Evolutionary conservation across 2,329 filamentous ascomycete species (phyloP), one percentile per base, ranked within the genome.

Genomic region (Stemphylium lycopersici): DNA sequence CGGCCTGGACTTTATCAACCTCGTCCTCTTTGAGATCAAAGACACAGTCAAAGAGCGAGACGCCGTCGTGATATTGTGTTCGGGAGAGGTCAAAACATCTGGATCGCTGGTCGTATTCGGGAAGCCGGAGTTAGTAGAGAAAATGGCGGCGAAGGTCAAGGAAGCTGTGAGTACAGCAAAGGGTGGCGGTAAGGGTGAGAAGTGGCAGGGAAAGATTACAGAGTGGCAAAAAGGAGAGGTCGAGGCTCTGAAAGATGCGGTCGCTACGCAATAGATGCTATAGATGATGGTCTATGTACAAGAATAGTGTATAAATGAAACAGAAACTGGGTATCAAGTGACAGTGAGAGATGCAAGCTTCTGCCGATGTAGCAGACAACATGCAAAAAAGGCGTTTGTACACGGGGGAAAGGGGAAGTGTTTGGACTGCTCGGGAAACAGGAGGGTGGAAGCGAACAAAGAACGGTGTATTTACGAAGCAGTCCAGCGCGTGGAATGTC

Each of bases 161-260:
- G 62, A 66, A 7, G 37, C 63, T 8, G 63, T 73, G 6, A 62
- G 59, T 33, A 60, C 61, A 12, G 65, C 56, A 1, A 73, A 72
- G 43, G 70, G 70, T 16, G 70, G 70, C 12, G 70, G 70, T 1
- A 72, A 66, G 38, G 69, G 69, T 3, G 66, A 67, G 33, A 73
- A 71, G 41, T 72, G 70, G 70, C 69, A 72, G 42, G 69, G 69
- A 11, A 72, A 73, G 51, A 64, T 72, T 5, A 60, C 57, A 0
- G 68, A 70, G 36, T 73, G 70, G 70, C 63, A 65, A 41, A 73
- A 68, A 20, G 67, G 68, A 10, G 69, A 73, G 40, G 50, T 72
- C 7, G 68, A 72, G 31, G 66, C 61, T 2, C 48, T 73, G 51
- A 64, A 56, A 37, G 46, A 58, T 15, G 61, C 55, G 3, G 58